Percentiles rank a stretch among this genome's conserved stretches.
Evolutionary conservation across 805 yeast species (phyloP).

Genomic region (Myxozyma neotropica): DNA sequence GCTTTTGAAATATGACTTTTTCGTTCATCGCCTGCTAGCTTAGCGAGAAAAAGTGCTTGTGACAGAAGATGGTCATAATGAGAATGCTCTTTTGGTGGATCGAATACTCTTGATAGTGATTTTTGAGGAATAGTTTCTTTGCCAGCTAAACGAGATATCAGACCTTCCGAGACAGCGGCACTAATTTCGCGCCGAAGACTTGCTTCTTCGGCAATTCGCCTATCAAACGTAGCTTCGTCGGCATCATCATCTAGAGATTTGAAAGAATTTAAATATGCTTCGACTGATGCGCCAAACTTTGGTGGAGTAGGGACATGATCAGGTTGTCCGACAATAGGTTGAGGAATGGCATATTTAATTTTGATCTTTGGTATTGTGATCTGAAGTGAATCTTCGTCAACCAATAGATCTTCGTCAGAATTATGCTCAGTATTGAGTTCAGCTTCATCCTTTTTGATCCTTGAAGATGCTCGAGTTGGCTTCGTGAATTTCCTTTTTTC

Average conservation of each 20-base stretch:
- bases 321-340: conserved; percentile 62
- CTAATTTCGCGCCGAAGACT: conserved; percentile 49
- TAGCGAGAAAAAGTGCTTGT: conserved; percentile 74
- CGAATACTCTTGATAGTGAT: conserved; percentile 47
- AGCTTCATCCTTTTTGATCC: neutral
- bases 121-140: conserved; percentile 34
- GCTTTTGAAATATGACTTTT: conserved; percentile 67
- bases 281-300: conserved; percentile 45
- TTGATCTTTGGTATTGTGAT: conserved; percentile 27
- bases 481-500: neutral
- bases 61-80: conserved; percentile 73
- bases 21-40: conserved; percentile 65
- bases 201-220: conserved; percentile 57
- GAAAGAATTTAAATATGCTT: conserved; percentile 56
- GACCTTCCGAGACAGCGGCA: conserved; percentile 48
- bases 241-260: conserved; percentile 64
- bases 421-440: neutral
- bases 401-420: neutral
- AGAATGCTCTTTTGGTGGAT: conserved; percentile 52
- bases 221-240: conserved; percentile 60
- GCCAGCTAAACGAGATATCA: conserved; percentile 42
- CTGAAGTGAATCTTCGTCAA: conserved; percentile 2
- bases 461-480: conserved; percentile 4
- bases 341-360: conserved; percentile 40
- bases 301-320: conserved; percentile 54